These are phyloP conservation scores for Vanilla planifolia DNA, from an alignment of 106 monocot genomes.

Conservation along the genomic window DNA sequence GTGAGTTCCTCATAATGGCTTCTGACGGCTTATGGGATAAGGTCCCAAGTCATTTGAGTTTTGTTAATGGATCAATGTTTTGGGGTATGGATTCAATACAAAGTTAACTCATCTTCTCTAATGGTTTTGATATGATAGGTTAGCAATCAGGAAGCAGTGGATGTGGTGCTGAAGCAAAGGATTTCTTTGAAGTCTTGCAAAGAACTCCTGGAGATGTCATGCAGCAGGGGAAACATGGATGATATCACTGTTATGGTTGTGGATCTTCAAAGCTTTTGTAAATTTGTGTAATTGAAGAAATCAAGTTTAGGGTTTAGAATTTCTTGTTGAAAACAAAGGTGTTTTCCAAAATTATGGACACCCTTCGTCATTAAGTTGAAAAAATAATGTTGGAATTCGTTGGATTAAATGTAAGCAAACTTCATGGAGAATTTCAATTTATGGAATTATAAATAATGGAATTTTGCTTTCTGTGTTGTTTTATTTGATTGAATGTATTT, in stretches of 20 bases:
- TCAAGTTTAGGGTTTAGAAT: no score
- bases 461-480: no score
- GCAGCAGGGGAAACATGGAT: constrained; percentile 47
- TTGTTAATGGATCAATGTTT: constrained; percentile 40
- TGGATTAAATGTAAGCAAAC: no score
- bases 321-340: no score
- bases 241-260: constrained; percentile 74
- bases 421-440: no score
- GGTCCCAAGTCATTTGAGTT: constrained; percentile 32
- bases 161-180: constrained; percentile 20
- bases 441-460: no score
- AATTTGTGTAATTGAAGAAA: background rate
- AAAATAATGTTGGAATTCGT: no score
- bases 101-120: no score
- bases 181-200: constrained; percentile 34
- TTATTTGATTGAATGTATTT: no score
- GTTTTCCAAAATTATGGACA: no score
- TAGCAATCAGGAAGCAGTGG: constrained; percentile 58
- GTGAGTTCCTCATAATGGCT: constrained; percentile 45
- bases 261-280: constrained; percentile 47
- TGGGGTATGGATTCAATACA: no score
- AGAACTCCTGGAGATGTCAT: constrained; percentile 36
- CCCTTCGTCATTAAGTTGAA: no score
- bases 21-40: constrained; percentile 61
- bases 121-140: constrained; percentile 24